Base-by-base conservation (phyloP, 1,284 basidiomycete genomes). In the Rugosomyces carneus region DNA sequence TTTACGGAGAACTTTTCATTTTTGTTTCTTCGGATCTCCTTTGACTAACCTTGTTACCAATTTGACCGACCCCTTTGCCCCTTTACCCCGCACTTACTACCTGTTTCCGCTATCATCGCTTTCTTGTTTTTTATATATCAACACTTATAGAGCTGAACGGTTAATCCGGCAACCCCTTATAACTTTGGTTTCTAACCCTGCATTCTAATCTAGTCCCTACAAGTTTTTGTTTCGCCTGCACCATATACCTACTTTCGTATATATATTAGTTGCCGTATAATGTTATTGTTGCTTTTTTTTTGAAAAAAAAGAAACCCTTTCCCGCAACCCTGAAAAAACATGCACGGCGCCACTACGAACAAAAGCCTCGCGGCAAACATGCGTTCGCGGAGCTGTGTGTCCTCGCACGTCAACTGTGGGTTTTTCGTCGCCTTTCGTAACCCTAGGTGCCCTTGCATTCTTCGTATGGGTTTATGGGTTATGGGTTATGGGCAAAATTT, bases 91-190 rank as follows among this genome's bases (percentile, higher is more conserved):
- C 45, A 13, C 29, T 31, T n/a, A 13, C 29, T 11, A 13, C 24
- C 43, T 20, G n/a, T 46, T 32, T 29, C 11, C 42, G 45, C 47
- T 37, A 23, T 52, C 51, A 53, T 53, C 37, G 44, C 49, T 51
- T 49, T 52, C 51, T 46, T 44, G 36, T 50, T 31, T n/a, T 31
- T n/a, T n/a, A n/a, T 31, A 31, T 31, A 5, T 31, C 48, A n/a
- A 45, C 40, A 43, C 44, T 5, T 5, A 51, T 56, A 55, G 55
- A 56, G 51, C 49, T 45, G 53, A 51, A 50, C 47, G 48, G 35
- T 44, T 44, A 34, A 7, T 47, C 46, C 41, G 44, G 52, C 46
- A 45, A 11, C 29, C 46, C 44, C 37, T n/a, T n/a, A n/a, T n/a
- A n/a, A n/a, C 37, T 37, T 52, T 49, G 44, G 44, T 56, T 52